phyloP scores from a whole-genome alignment of 129 eudicot species.

The Flaveria robusta region DNA sequence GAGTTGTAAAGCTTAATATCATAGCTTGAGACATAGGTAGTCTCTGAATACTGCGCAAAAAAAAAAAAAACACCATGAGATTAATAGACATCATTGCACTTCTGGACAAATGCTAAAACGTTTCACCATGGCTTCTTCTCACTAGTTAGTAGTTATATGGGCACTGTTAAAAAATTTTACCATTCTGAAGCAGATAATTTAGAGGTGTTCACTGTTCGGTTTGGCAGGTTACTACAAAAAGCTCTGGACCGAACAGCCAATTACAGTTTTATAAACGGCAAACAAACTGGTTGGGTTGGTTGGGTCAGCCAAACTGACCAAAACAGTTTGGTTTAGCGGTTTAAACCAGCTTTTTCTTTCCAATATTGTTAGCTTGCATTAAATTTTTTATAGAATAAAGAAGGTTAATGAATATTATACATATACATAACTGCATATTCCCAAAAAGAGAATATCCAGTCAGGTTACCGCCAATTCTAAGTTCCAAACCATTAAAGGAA shows the following conservation, averaged over 20 bases:
- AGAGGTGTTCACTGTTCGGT: neutral
- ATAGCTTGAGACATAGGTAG: constrained; percentile 59
- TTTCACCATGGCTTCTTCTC: neutral
- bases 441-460: neutral
- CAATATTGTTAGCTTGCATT: neutral
- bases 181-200: neutral
- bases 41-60: constrained; percentile 61
- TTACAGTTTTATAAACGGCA: neutral
- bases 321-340: neutral
- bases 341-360: neutral
- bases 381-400: neutral
- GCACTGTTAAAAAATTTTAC: neutral
- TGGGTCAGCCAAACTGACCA: neutral
- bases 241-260: neutral
- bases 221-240: neutral
- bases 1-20: constrained; percentile 66
- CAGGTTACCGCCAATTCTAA: neutral
- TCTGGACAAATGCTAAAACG: constrained; percentile 8
- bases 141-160: neutral
- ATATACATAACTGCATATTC: neutral
- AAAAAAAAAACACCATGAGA: constrained; percentile 10
- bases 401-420: neutral
- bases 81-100: constrained; percentile 18
- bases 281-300: neutral
- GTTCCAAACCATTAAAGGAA: neutral